Evolutionary conservation across 192 early-diverging fungal genomes (phyloP), one percentile per base, ranked within the genome.

Genomic region (Mycoemilia scoparia): DNA sequence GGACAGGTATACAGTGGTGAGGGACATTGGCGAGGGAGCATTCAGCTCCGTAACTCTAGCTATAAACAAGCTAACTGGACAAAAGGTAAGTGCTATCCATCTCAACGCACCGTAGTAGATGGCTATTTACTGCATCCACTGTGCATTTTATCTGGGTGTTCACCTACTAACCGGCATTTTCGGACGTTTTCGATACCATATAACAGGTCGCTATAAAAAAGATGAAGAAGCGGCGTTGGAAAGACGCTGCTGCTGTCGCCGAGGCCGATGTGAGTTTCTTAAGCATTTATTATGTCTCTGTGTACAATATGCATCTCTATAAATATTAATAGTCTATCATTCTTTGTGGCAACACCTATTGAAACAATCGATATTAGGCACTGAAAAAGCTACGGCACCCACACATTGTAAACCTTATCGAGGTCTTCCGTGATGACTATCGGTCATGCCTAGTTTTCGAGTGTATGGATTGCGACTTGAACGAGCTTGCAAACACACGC

Each of bases 381-480:
- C 39, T 66, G 43, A 41, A 60, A 12, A 56, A 60, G 21, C 53
- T 66, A 16, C 36, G 50, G 21, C 86, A 96, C 46, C 70, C 74
- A 1, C 84, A 92, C 54, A 79, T 98, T 30, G 72, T 98, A 25
- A 66, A 55, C 10, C 63, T 98, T 12, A 66, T 74, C 21, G 87
- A 92, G 23, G 82, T 83, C 21, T 76, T 92, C 45, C 69, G 86
- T 23, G 66, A 74, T 19, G 76, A 76, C 48, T 84, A 85, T 46
- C 82, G 86, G 43, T 73, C 90, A 5, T 75, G 74, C 43, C 85
- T 96, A 49, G 85, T 98, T 0, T 90, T 98, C 55, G 93, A 98
- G 56, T 82, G 74, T 35, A 83, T 91, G 75, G 83, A 98, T 34
- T 87, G 82, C 16, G 92, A 96, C 51, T 55, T 98, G 25, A 91